Evolutionary conservation across 1,139 yeast genomes (phyloP).

Genomic region (Pichia sp.): DNA sequence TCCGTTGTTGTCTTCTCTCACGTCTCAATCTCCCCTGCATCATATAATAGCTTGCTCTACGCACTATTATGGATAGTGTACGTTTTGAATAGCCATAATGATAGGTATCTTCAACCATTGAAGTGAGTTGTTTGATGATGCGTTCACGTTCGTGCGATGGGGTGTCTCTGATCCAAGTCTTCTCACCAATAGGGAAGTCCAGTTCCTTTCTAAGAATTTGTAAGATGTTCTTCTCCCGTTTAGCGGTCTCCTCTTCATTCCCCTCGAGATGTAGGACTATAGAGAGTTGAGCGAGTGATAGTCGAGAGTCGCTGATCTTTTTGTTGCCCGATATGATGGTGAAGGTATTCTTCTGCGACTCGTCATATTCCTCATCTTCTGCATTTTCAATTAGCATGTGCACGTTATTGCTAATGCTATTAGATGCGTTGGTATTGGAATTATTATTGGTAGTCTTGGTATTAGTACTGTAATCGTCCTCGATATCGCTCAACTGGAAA

Average conservation of each 20-base stretch:
- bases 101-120: constrained; percentile 40
- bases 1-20: constrained; percentile 43
- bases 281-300: constrained; percentile 51
- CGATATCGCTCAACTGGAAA: too few species aligned
- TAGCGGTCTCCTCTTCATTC: constrained; percentile 47
- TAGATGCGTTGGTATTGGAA: too few species aligned
- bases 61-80: constrained; percentile 59
- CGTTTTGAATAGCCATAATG: constrained; percentile 43
- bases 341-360: not conserved
- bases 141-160: constrained; percentile 41
- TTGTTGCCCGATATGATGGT: constrained; percentile 9
- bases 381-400: too few species aligned
- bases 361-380: too few species aligned
- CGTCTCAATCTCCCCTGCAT: constrained; percentile 77
- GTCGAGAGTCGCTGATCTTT: constrained; percentile 39
- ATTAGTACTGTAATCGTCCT: too few species aligned
- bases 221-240: constrained; percentile 55
- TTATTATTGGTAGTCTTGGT: not conserved
- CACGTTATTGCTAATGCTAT: too few species aligned
- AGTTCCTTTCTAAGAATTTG: constrained; percentile 49
- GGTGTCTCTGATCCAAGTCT: constrained; percentile 80
- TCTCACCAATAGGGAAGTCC: constrained; percentile 63
- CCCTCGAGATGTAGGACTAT: constrained; percentile 44
- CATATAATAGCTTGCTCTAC: constrained; percentile 71
- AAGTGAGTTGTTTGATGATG: constrained; percentile 43